phyloP scores from a whole-genome alignment of 116 monocot genomes.

The Dioscorea cayenensis region DNA sequence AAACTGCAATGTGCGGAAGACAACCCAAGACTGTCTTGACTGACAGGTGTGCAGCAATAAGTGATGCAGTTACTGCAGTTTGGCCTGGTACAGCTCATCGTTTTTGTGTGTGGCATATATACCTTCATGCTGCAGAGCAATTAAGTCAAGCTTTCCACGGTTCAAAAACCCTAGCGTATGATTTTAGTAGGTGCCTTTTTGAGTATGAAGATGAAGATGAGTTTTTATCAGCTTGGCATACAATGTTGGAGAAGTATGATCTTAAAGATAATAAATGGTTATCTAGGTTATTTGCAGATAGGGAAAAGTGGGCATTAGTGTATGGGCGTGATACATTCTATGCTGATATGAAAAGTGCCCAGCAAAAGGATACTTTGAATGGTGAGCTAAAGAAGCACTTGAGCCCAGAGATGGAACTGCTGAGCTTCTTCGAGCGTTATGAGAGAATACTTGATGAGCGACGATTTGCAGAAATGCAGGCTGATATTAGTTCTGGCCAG shows the following conservation, averaged over 20 bases:
- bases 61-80: background rate
- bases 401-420: background rate
- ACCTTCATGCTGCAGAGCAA: background rate
- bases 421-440: background rate
- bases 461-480: background rate
- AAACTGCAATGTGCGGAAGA: constrained; percentile 1
- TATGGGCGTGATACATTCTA: constrained; percentile 1
- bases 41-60: background rate
- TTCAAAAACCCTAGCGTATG: background rate
- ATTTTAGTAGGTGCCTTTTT: constrained; percentile 1
- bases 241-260: constrained; percentile 6
- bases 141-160: background rate
- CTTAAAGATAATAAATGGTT: constrained; percentile 9
- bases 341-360: constrained; percentile 3
- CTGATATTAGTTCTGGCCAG: background rate
- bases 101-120: constrained; percentile 6
- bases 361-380: constrained; percentile 3
- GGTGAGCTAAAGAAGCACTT: background rate
- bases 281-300: background rate
- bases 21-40: constrained; percentile 4
- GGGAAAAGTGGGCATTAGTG: background rate
- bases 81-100: constrained; percentile 4
- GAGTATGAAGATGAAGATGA: constrained; percentile 1
- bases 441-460: constrained; percentile 2
- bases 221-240: background rate